Evolutionary conservation across 2,329 filamentous ascomycete genomes (phyloP).

Genomic region (Aspergillus fijiensis): DNA sequence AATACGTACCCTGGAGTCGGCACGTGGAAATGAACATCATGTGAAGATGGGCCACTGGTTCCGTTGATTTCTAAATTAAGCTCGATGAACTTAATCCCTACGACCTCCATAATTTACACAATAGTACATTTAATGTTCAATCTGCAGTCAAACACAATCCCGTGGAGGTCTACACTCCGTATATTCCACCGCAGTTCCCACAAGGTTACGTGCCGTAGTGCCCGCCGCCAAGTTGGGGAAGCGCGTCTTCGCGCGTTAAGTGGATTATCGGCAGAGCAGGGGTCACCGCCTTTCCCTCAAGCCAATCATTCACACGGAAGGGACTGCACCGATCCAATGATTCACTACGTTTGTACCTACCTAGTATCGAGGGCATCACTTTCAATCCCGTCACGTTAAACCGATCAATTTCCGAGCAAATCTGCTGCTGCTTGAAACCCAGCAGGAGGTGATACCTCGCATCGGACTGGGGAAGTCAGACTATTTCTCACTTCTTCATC

Average conservation of each 20-base stretch:
- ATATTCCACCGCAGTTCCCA: too few relatives aligned
- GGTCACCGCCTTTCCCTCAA: slow-evolving; percentile 25
- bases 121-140: neutral
- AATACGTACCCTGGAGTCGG: slow-evolving; percentile 9
- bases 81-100: slow-evolving; percentile 19
- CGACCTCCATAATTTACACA: neutral
- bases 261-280: slow-evolving; percentile 10
- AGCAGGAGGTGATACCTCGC: neutral
- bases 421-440: neutral
- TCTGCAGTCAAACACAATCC: neutral
- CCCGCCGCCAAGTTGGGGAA: neutral
- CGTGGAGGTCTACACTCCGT: too few relatives aligned
- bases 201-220: too few relatives aligned
- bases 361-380: neutral
- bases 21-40: slow-evolving; percentile 17
- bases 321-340: slow-evolving; percentile 13
- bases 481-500: neutral
- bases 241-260: slow-evolving; percentile 28
- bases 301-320: slow-evolving; percentile 13
- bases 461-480: neutral
- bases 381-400: neutral
- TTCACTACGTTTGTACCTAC: neutral
- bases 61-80: slow-evolving; percentile 31
- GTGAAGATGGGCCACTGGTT: slow-evolving; percentile 18
- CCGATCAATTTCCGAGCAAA: neutral